Conservation (phyloP, 192 early-diverging fungal species). For the Chytriomyces sp. region DNA sequence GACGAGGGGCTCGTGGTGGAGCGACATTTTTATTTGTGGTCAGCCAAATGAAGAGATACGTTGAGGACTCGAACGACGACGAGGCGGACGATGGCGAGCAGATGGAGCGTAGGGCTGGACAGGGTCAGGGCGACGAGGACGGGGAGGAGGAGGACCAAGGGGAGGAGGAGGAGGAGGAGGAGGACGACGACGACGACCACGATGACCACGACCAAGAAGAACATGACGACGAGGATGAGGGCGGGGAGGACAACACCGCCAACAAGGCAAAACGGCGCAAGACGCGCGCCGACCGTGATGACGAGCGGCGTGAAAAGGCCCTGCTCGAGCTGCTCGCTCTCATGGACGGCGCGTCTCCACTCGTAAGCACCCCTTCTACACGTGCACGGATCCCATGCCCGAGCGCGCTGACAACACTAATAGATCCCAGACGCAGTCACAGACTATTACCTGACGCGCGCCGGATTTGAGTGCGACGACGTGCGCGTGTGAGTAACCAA, state of each 20-base stretch:
- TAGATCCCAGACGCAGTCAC: slow-evolving; percentile 92
- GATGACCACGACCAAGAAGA: slow-evolving; percentile 21
- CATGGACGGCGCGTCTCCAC: slow-evolving; percentile 85
- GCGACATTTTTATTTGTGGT: background rate
- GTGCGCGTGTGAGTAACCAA: slow-evolving; percentile 62
- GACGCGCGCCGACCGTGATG: slow-evolving; percentile 52
- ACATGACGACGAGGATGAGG: slow-evolving; percentile 18
- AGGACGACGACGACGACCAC: slow-evolving; percentile 7
- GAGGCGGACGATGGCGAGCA: background rate
- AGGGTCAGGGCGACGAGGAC: background rate
- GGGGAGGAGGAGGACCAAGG: background rate
- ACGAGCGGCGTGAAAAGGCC: slow-evolving; percentile 65
- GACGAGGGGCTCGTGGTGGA: too few species aligned
- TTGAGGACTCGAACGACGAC: background rate
- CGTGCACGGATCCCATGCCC: background rate
- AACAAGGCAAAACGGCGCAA: slow-evolving; percentile 22
- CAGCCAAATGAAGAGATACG: background rate
- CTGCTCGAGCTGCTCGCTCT: slow-evolving; percentile 83
- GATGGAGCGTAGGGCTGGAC: background rate
- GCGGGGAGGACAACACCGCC: background rate
- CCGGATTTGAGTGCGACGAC: slow-evolving; percentile 82
- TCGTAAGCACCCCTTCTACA: slow-evolving; percentile 53
- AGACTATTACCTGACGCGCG: slow-evolving; percentile 82
- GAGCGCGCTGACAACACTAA: background rate
- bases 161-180: background rate